Evolutionary conservation across 345 rosid genomes (phyloP).

Genomic region (sweet orange (Citrus sinensis)): DVS_A1.0 CM039164.1:26116501-26117000

Average conservation of each 20-base stretch:
- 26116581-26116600: background rate
- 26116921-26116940: constrained; percentile 58
- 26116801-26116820: background rate
- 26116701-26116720: background rate
- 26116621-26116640: too few relatives aligned
- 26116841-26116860: constrained; percentile 6
- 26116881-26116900: constrained; percentile 53
- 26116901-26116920: constrained; percentile 78
- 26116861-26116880: constrained; percentile 76
- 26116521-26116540: too few relatives aligned
- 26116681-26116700: background rate
- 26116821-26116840: background rate
- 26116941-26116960: constrained; percentile 41
- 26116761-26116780: background rate
- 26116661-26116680: background rate
- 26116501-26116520: background rate
- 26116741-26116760: background rate
- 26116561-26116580: background rate
- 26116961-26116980: background rate
- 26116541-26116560: background rate
- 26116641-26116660: background rate
- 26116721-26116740: background rate
- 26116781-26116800: background rate
- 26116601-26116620: background rate
- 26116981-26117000: background rate